These are phyloP conservation scores for Barnettozyma salicaria DNA, from an alignment of 805 yeast species.

Conservation along the genomic window DNA sequence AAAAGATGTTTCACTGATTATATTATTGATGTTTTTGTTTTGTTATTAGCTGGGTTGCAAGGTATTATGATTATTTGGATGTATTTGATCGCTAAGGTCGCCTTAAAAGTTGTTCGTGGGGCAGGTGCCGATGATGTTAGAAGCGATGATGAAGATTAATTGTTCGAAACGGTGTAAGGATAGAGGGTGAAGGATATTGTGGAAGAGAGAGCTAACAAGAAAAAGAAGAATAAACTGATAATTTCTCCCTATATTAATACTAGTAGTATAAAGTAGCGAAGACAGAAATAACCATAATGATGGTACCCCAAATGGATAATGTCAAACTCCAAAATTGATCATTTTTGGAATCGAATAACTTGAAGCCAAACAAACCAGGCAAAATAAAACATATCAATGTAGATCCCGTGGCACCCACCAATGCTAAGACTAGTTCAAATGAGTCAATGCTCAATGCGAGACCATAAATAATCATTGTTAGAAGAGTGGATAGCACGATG, in stretches of 20 bases:
- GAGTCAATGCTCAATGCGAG: slow-evolving; percentile 56
- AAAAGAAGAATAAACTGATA: no score
- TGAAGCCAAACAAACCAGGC: slow-evolving; percentile 73
- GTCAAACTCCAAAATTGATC: slow-evolving; percentile 46
- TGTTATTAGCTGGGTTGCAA: slow-evolving; percentile 61
- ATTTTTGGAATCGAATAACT: slow-evolving; percentile 29
- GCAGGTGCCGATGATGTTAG: slow-evolving; percentile 80
- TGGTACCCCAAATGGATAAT: slow-evolving; percentile 61
- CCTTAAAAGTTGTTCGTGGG: slow-evolving; percentile 63
- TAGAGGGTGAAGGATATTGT: no score
- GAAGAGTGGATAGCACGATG: slow-evolving; percentile 39
- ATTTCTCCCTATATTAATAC: no score
- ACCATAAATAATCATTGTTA: slow-evolving; percentile 44
- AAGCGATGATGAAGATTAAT: slow-evolving; percentile 75
- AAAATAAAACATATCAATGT: slow-evolving; percentile 71
- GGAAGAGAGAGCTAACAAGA: no score
- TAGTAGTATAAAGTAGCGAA: slow-evolving; percentile 29
- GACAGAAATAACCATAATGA: slow-evolving; percentile 65
- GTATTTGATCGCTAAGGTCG: slow-evolving; percentile 65
- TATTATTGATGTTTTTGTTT: slow-evolving; percentile 41
- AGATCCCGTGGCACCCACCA: slow-evolving; percentile 82
- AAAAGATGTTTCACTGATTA: slow-evolving; percentile 47
- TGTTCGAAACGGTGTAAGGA: no score
- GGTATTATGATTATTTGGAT: slow-evolving; percentile 66
- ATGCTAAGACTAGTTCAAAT: slow-evolving; percentile 61